Conservation (phyloP, 169 alveolate genomes). For the Plasmodium reichenowi region DNA sequence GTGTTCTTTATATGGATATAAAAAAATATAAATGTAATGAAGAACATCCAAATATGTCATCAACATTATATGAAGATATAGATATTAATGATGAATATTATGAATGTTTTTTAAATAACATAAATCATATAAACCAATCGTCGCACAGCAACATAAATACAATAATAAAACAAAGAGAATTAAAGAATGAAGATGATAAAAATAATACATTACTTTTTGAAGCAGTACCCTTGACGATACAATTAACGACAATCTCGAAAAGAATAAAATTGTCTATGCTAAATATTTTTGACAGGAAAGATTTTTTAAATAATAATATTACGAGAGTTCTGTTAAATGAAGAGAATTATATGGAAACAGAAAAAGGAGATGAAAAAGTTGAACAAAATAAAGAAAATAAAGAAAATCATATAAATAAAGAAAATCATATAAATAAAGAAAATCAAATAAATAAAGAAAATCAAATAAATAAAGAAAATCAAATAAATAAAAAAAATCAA, state of each 20-base stretch:
- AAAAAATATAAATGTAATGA: slow-evolving; percentile 20
- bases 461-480: not conserved
- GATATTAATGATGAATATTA: slow-evolving; percentile 48
- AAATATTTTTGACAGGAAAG: slow-evolving; percentile 22
- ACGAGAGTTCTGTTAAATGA: slow-evolving; percentile 22
- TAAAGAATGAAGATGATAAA: not conserved
- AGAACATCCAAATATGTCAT: not conserved
- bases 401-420: not conserved
- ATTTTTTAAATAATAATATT: slow-evolving; percentile 14
- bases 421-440: not conserved
- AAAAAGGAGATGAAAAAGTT: not conserved
- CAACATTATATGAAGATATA: slow-evolving; percentile 38
- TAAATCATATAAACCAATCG: not conserved
- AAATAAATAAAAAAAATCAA: not conserved
- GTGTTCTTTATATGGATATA: slow-evolving; percentile 37
- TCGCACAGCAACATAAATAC: not conserved
- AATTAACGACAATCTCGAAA: slow-evolving; percentile 41
- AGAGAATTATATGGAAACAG: not conserved
- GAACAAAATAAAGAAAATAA: not conserved
- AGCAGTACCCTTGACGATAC: slow-evolving; percentile 44
- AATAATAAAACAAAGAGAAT: not conserved
- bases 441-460: not conserved
- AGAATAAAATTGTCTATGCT: slow-evolving; percentile 56
- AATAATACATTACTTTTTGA: slow-evolving; percentile 11
- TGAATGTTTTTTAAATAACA: slow-evolving; percentile 28